Percentiles rank a stretch among this genome's conserved stretches.
phyloP scores from a whole-genome alignment of 106 monocot genomes.

The Allium fistulosum region DNA sequence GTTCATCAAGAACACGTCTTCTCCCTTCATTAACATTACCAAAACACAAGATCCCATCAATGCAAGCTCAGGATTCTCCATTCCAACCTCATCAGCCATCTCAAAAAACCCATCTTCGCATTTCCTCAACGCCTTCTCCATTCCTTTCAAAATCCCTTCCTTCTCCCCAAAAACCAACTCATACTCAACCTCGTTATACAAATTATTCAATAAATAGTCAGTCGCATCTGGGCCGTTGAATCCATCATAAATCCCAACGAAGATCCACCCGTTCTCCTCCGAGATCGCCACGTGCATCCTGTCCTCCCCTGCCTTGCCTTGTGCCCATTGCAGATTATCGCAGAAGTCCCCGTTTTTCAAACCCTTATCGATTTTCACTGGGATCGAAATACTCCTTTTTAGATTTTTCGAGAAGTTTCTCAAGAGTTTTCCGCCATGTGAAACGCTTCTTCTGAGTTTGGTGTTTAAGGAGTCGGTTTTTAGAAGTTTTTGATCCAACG shows the following conservation, averaged over 20 bases:
- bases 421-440: constrained; percentile 2
- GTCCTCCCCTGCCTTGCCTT: constrained; percentile 44
- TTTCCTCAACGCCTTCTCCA: constrained; percentile 18
- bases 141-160: constrained; percentile 19
- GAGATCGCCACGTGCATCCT: constrained; percentile 35
- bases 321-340: constrained; percentile 29
- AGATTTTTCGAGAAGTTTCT: background rate
- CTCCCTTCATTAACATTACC: constrained; percentile 33
- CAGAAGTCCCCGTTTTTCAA: background rate
- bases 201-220: constrained; percentile 35
- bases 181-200: constrained; percentile 16
- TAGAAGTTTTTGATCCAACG: constrained; percentile 11
- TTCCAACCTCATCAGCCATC: constrained; percentile 13
- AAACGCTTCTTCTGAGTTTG: background rate
- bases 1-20: constrained; percentile 37
- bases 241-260: constrained; percentile 39
- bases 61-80: constrained; percentile 34
- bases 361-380: background rate
- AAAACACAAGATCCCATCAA: constrained; percentile 39
- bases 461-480: background rate
- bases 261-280: constrained; percentile 23
- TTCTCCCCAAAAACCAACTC: constrained; percentile 10
- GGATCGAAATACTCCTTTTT: background rate
- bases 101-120: constrained; percentile 24
- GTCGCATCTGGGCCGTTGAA: constrained; percentile 43